Percentiles rank a stretch among this genome's conserved stretches.
These are phyloP conservation scores for Annulohypoxylon bovei DNA, from an alignment of 495 filamentous ascomycete species.

Conservation along the genomic window DNA sequence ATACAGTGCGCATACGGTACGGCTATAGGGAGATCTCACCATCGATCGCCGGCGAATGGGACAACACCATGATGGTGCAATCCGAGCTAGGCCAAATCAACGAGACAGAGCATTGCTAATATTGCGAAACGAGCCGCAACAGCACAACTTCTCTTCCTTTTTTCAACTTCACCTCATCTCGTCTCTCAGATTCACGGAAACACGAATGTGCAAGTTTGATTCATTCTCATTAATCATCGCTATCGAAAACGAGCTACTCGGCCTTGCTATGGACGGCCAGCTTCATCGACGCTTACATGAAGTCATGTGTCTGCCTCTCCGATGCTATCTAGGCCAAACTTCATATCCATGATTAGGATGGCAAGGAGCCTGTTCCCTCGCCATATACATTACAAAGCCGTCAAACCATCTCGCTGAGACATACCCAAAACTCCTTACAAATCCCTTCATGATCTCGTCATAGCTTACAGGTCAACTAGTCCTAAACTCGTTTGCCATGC, in stretches of 20 bases:
- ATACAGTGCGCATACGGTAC: conserved; percentile 21
- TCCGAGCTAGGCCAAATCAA: conserved; percentile 44
- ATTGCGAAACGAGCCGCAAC: conserved; percentile 43
- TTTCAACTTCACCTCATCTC: conserved; percentile 39
- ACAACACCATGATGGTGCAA: conserved; percentile 44
- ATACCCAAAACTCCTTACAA: conserved; percentile 26
- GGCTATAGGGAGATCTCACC: conserved; percentile 24
- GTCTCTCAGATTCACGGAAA: conserved; percentile 10
- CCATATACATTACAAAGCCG: conserved; percentile 13
- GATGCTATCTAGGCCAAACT: background rate
- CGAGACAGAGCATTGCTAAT: conserved; percentile 33
- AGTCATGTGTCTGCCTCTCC: conserved; percentile 4
- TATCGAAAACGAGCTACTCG: background rate
- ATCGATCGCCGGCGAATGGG: conserved; percentile 33
- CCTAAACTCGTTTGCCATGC: conserved; percentile 57
- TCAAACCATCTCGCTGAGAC: conserved; percentile 7
- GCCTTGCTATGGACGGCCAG: background rate
- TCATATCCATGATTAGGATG: conserved; percentile 4
- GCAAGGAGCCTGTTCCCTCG: conserved; percentile 3
- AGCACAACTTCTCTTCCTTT: conserved; percentile 33
- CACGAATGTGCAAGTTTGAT: background rate
- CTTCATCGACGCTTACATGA: conserved; percentile 12
- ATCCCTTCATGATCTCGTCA: conserved; percentile 22
- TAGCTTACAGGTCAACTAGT: conserved; percentile 24
- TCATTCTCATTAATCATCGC: conserved; percentile 18